Evolutionary conservation across 2,329 filamentous ascomycete genomes (phyloP).

Genomic region (Stachybotrys chlorohalonatus): DNA sequence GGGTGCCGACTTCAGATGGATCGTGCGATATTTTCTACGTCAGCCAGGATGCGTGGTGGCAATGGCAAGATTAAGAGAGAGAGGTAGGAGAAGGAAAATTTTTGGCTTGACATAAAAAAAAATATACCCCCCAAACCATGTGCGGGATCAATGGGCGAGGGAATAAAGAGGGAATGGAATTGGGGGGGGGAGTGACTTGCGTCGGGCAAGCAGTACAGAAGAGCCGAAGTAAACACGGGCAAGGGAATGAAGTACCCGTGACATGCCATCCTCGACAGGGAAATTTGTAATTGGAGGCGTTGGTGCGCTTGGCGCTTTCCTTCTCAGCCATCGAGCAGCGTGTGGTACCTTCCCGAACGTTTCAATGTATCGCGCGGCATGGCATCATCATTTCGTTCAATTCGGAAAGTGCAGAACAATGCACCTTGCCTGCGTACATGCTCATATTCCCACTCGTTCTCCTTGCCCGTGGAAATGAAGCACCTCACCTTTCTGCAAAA

Average conservation of each 20-base stretch:
- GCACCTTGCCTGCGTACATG: too few relatives aligned
- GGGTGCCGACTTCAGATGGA: not conserved
- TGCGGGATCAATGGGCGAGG: not conserved
- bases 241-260: slow-evolving; percentile 1
- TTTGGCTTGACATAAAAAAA: not conserved
- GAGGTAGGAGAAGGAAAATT: not conserved
- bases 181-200: not conserved
- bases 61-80: not conserved
- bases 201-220: not conserved
- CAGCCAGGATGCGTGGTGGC: not conserved
- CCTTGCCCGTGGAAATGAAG: too few relatives aligned
- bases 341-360: not conserved
- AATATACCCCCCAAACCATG: not conserved
- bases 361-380: not conserved
- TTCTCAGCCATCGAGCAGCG: not conserved
- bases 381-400: not conserved
- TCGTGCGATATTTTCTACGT: not conserved
- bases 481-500: too few relatives aligned
- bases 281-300: not conserved
- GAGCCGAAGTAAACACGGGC: slow-evolving; percentile 1
- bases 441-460: too few relatives aligned
- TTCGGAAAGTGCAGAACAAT: not conserved
- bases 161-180: not conserved
- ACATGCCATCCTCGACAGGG: not conserved
- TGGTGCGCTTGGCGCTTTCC: not conserved